Percentiles rank a stretch among this genome's conserved stretches.
Evolutionary conservation across 2,329 filamentous ascomycete genomes (phyloP).

Genomic region (Pleurostoma richardsiae): DNA sequence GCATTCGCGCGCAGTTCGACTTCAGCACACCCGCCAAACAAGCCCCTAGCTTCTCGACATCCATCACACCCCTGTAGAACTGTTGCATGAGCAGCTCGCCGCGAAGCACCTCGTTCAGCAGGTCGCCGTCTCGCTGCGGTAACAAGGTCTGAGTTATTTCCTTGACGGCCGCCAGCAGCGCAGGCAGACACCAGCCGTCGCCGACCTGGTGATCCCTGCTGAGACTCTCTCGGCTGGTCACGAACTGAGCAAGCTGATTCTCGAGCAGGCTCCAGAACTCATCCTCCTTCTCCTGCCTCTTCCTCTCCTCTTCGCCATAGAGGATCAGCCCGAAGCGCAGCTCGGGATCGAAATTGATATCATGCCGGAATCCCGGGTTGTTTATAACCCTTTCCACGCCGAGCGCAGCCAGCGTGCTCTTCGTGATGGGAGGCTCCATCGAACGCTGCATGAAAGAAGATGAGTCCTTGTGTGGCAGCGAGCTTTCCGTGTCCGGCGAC

Average conservation of each 20-base stretch:
- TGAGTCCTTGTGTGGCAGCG: no score
- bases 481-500: constrained; percentile 4
- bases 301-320: constrained; percentile 77
- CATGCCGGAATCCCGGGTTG: constrained; percentile 76
- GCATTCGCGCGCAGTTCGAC: constrained; percentile 92
- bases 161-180: constrained; percentile 73
- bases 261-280: constrained; percentile 73
- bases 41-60: constrained; percentile 73
- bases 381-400: constrained; percentile 81
- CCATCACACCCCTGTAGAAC: constrained; percentile 80
- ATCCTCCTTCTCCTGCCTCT: constrained; percentile 72
- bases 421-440: constrained; percentile 76
- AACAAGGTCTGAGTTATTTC: constrained; percentile 87
- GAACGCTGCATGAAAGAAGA: no score
- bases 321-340: constrained; percentile 88
- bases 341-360: constrained; percentile 93
- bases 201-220: constrained; percentile 39
- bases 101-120: constrained; percentile 79
- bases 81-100: constrained; percentile 88
- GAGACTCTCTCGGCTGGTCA: constrained; percentile 45
- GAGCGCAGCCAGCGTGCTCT: constrained; percentile 77
- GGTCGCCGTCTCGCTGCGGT: constrained; percentile 75
- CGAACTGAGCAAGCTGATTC: constrained; percentile 49
- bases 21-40: constrained; percentile 87
- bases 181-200: constrained; percentile 63